Conservation (phyloP, 306 rosid genomes). For the Neltuma alba region DNA sequence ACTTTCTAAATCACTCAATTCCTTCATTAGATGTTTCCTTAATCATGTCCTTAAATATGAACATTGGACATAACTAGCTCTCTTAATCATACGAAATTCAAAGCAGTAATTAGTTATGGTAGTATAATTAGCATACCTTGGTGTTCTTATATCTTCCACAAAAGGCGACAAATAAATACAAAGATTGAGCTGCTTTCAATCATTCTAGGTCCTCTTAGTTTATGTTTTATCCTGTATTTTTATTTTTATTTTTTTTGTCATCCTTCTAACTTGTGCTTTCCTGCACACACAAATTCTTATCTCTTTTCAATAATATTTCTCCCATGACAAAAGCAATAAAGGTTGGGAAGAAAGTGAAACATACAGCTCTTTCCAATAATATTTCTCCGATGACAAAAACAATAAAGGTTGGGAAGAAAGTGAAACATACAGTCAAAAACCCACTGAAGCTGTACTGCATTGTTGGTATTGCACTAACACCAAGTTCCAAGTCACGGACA, state of each 20-base stretch:
- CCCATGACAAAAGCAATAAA: constrained; percentile 6
- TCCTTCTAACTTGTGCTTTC: background rate
- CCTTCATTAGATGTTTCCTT: background rate
- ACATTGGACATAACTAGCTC: background rate
- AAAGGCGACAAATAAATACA: background rate
- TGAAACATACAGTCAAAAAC: constrained; percentile 78
- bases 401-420: constrained; percentile 36
- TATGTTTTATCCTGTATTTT: background rate
- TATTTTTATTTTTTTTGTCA: background rate
- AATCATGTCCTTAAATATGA: background rate
- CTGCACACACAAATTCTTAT: background rate
- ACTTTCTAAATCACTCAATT: background rate
- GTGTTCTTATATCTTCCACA: background rate
- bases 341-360: constrained; percentile 40
- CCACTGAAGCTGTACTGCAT: constrained; percentile 98
- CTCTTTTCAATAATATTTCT: constrained; percentile 1
- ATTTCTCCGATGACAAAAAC: background rate
- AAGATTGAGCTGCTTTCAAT: background rate
- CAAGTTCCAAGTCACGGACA: constrained; percentile 86
- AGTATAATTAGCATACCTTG: background rate
- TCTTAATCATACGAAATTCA: background rate
- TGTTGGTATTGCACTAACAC: constrained; percentile 71
- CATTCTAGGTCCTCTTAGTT: background rate
- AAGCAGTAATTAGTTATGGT: background rate
- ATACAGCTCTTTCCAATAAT: too few species aligned